phyloP scores from a whole-genome alignment of 1,139 yeast genomes.

The Zygoascus meyerae region DNA sequence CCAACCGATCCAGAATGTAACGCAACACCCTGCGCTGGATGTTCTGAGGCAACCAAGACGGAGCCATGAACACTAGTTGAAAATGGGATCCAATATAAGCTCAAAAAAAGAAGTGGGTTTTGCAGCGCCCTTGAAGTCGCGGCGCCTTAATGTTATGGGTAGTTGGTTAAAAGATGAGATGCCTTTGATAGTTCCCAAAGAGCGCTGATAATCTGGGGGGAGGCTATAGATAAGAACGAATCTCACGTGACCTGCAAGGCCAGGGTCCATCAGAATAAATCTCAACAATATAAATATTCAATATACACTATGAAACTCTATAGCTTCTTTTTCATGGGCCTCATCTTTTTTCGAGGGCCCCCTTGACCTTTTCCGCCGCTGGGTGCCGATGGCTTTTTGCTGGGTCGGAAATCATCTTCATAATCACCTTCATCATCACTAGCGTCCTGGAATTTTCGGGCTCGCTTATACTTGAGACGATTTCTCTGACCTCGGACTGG shows the following conservation, averaged over 20 bases:
- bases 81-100: too few relatives aligned
- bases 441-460: conserved; percentile 51
- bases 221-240: too few relatives aligned
- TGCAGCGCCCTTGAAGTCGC: too few relatives aligned
- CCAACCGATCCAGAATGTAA: conserved; percentile 73
- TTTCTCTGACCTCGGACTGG: conserved; percentile 92
- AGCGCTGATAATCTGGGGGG: too few relatives aligned
- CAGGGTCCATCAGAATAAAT: not conserved
- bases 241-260: not conserved
- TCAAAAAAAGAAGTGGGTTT: too few relatives aligned
- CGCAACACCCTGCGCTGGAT: conserved; percentile 74
- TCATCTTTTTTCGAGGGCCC: conserved; percentile 9
- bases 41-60: conserved; percentile 70
- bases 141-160: too few relatives aligned
- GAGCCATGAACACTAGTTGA: conserved; percentile 16
- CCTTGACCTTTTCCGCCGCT: conserved; percentile 4
- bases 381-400: conserved; percentile 5
- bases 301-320: conserved; percentile 2
- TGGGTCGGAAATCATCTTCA: conserved; percentile 9
- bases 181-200: too few relatives aligned
- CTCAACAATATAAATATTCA: not conserved
- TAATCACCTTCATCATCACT: conserved; percentile 37
- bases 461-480: conserved; percentile 73
- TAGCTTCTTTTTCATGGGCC: conserved; percentile 10
- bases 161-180: too few relatives aligned